Base-by-base conservation (phyloP, 495 filamentous ascomycete species). In the Penicillium macrosclerotiorum region DNA sequence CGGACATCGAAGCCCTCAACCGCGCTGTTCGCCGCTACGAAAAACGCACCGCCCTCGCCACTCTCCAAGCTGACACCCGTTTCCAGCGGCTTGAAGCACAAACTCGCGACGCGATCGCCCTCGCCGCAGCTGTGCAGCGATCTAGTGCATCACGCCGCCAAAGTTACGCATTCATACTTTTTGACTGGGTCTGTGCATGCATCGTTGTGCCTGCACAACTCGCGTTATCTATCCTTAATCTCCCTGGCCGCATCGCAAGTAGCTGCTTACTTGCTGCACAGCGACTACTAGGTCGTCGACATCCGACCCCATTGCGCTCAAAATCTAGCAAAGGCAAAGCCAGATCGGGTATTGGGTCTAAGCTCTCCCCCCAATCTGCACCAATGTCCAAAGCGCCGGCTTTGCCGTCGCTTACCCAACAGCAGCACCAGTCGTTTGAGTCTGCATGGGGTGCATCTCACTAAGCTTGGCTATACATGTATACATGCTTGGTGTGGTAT, bases 21-120 rank as follows among this genome's bases (percentile, higher is more conserved):
- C 84, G 93, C 14, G 93, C 93, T 0, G 85, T 97, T 22, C 79
- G 93, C 11, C 82, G 89, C n/a, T 96, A 96, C 52, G 93, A 98
- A 69, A 96, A 95, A 63, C 85, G 89, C 45, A 81, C 84, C 8
- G 82, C 84, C 0, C 64, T 91, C 2, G 77, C 85, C 14, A 69
- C 82, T 0, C 74, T 83, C 41, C 83, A 91, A 50, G 92, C 82
- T 8, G 90, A 97, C 35, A 75, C 77, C 13, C 80, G 87, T 13
- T 76, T 97, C 26, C 72, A 75, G 18, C 76, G 80, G 18, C 67
- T 96, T 12, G 84, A 95, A 45, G 58, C 66, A 0, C 77, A 86
- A 30, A 61, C 94, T 14, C 79, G 80, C 23, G 90, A 96, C 52
- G 86, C 89, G 1, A 73, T 96, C 33, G 75, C 86, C 1, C 71